Percentiles rank a stretch among this genome's conserved stretches.
Evolutionary conservation across 495 filamentous ascomycete genomes (phyloP).

Genomic region (Friedmanniomyces simplex): DNA sequence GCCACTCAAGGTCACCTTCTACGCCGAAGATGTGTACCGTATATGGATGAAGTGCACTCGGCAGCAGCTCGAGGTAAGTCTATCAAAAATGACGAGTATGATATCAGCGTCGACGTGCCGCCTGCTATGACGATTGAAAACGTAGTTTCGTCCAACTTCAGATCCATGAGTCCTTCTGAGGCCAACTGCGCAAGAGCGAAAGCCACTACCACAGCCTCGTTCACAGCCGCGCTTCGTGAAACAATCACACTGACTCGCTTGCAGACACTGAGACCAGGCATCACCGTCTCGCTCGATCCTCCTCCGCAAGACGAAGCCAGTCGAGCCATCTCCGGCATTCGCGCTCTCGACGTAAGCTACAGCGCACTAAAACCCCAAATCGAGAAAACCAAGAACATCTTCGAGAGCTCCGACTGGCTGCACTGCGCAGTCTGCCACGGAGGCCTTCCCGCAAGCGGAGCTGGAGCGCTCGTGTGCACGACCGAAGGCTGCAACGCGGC

Average conservation of each 20-base stretch:
- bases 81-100: not conserved
- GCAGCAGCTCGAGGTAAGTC: constrained; percentile 2
- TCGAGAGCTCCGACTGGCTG: constrained; percentile 39
- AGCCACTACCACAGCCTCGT: too few species aligned
- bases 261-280: constrained; percentile 3
- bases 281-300: constrained; percentile 3
- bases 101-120: too few species aligned
- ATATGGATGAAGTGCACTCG: constrained; percentile 53
- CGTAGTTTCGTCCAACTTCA: too few species aligned
- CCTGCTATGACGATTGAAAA: too few species aligned
- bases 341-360: constrained; percentile 54
- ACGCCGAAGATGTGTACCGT: constrained; percentile 54
- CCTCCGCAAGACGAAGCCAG: not conserved
- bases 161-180: not conserved
- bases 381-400: constrained; percentile 53
- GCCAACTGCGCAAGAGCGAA: not conserved
- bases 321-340: constrained; percentile 7
- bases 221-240: too few species aligned
- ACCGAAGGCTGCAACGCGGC: constrained; percentile 52
- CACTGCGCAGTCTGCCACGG: constrained; percentile 50
- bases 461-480: constrained; percentile 60
- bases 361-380: constrained; percentile 53
- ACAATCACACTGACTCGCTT: not conserved
- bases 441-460: constrained; percentile 36
- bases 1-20: constrained; percentile 79